Evolutionary conservation across 352 stramenopile species (phyloP), one percentile per base, ranked within the genome.

Genomic region (Chrysophaeum taylorii): DNA sequence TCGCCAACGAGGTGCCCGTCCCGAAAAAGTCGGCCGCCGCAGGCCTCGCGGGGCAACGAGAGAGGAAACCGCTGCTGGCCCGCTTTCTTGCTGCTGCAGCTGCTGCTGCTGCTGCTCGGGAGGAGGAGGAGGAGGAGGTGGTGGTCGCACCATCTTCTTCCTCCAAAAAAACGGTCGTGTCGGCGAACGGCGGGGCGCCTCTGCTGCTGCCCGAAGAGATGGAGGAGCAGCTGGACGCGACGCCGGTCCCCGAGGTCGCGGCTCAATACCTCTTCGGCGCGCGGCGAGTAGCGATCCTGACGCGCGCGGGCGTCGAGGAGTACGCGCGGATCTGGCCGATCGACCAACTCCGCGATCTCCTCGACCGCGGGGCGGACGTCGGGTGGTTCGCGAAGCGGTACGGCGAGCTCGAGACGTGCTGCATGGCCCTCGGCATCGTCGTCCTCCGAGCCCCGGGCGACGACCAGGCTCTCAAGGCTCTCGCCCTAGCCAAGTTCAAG

Each of bases 261-360:
- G 9, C 35, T 31, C 57, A 66, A 25, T 36, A 66, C n/a, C 23
- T 66, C 57, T 31, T 66, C 57, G 57, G 57, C 35, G 33, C 23
- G 36, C 9, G 57, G 15, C 9, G 33, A 7, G 2, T 66, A 2
- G 5, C 45, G 35, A 9, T 7, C 5, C 57, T 66, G 33, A 48
- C 57, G 57, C 5, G 33, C 1, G 2, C 12, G 1, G 57, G 57
- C 31, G 57, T 66, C 12, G 57, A 66, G 36, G 57, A 66, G 35
- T 9, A 45, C 12, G 57, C 33, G 1, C 25, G 18, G 15, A 23
- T 27, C 31, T 36, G 57, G 35, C 57, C 57, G 2, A 2, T 45
- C 2, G 57, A 66, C n/a, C 1, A 15, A 9, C 18, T 66, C 1
- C 57, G 57, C 4, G 33, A 41, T 18, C 48, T 60, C 18, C 48